Evolutionary conservation across 768 basidiomycete genomes (phyloP).

Genomic region (Tulasnella sp.): DNA sequence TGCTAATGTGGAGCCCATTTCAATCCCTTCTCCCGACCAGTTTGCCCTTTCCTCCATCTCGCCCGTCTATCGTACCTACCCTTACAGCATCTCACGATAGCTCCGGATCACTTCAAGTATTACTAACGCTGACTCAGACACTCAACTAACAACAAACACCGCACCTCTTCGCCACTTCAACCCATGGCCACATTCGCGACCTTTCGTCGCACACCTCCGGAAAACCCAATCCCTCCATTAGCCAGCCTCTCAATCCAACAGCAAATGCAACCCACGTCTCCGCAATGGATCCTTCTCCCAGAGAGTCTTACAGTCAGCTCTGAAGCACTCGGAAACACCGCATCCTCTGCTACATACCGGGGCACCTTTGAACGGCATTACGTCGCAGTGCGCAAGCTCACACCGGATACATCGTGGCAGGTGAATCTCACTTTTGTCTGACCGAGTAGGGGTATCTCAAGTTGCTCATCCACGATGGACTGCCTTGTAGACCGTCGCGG

Average conservation of each 20-base stretch:
- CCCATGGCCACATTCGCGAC: background rate
- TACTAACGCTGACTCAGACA: background rate
- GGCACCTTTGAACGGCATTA: background rate
- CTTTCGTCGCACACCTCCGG: background rate
- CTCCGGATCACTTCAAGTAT: background rate
- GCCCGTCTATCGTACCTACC: too few relatives aligned
- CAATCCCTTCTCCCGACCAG: too few relatives aligned
- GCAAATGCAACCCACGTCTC: background rate
- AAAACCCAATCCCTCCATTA: background rate
- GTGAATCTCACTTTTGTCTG: background rate
- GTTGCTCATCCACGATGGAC: background rate
- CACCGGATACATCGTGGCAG: background rate
- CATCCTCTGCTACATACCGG: background rate
- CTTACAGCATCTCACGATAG: too few relatives aligned
- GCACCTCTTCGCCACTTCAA: background rate
- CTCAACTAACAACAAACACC: background rate
- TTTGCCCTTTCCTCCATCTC: too few relatives aligned
- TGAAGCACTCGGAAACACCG: background rate
- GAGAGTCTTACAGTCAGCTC: background rate
- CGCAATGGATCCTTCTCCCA: background rate
- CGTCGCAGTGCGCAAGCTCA: constrained; percentile 6
- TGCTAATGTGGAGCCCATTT: too few relatives aligned
- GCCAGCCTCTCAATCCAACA: background rate
- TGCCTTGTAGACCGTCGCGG: background rate
- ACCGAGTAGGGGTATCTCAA: background rate